These are phyloP conservation scores for Ophiosphaerella herpotricha DNA, from an alignment of 2,329 filamentous ascomycete species.

Conservation along the genomic window DNA sequence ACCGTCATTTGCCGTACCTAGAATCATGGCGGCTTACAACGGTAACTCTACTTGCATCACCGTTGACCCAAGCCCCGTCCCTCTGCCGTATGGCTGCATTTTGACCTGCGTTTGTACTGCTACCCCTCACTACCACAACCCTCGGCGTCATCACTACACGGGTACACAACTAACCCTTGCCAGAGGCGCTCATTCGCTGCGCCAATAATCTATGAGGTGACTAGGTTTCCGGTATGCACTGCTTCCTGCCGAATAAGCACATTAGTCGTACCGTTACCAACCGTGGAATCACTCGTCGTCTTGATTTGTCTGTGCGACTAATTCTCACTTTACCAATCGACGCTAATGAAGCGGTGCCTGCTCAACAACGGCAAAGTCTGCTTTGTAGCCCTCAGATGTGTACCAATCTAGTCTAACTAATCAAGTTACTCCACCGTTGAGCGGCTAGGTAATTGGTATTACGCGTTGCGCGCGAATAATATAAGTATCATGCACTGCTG, in stretches of 20 bases:
- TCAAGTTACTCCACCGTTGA: constrained; percentile 15
- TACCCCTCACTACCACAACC: neutral
- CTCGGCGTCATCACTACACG: neutral
- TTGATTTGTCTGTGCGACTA: constrained; percentile 32
- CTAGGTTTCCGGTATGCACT: constrained; percentile 10
- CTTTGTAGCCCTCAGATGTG: constrained; percentile 15
- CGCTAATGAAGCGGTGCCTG: constrained; percentile 23
- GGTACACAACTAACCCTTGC: neutral
- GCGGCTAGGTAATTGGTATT: constrained; percentile 19
- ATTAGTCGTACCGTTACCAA: constrained; percentile 24
- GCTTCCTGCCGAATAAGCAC: constrained; percentile 18
- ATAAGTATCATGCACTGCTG: constrained; percentile 35
- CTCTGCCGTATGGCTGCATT: too few relatives aligned
- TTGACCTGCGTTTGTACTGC: neutral
- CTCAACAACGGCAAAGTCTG: constrained; percentile 20
- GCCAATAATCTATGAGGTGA: constrained; percentile 14
- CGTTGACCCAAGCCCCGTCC: too few relatives aligned
- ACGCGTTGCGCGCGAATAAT: constrained; percentile 18
- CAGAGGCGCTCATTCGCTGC: neutral
- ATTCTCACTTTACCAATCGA: constrained; percentile 9
- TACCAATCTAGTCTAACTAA: constrained; percentile 21
- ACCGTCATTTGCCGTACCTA: too few relatives aligned
- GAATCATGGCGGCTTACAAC: too few relatives aligned
- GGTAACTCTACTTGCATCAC: too few relatives aligned
- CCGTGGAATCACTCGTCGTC: constrained; percentile 20